These are phyloP conservation scores for Solanum boliviense DNA, from an alignment of 257 asterid genomes.

Conservation along the genomic window DNA sequence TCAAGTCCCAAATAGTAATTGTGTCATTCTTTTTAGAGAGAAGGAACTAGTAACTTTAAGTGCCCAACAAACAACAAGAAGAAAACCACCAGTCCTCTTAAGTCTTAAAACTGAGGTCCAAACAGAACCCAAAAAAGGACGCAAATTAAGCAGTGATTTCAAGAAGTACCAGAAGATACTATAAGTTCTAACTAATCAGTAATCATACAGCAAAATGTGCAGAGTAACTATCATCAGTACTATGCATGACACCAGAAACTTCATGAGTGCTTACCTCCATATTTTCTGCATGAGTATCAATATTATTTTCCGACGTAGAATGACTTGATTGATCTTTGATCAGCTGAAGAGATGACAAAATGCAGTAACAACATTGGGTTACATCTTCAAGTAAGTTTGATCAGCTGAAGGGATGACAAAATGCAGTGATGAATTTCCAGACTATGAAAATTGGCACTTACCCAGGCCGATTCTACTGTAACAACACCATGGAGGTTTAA, in stretches of 20 bases:
- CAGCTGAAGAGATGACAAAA: conserved; percentile 40
- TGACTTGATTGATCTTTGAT: conserved; percentile 42
- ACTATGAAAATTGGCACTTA: conserved; percentile 25
- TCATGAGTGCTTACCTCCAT: conserved; percentile 33
- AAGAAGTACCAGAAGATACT: background rate
- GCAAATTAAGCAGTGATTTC: background rate
- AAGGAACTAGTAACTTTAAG: background rate
- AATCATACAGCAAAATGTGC: conserved; percentile 8
- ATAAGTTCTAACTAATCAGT: background rate
- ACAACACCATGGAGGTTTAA: conserved; percentile 80
- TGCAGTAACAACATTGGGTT: background rate
- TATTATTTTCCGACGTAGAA: conserved; percentile 20
- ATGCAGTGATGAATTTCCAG: background rate
- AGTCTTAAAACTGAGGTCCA: background rate
- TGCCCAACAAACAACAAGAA: background rate
- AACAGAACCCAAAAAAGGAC: background rate
- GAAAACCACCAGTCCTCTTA: background rate
- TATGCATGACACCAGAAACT: conserved; percentile 26
- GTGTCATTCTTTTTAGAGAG: background rate
- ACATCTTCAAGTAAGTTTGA: conserved; percentile 16
- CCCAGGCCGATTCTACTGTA: conserved; percentile 62
- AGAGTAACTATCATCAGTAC: conserved; percentile 16
- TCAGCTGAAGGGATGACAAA: conserved; percentile 37
- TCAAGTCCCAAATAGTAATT: background rate
- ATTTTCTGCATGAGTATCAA: conserved; percentile 31